Evolutionary conservation across 2,329 filamentous ascomycete genomes (phyloP), one percentile per base, ranked within the genome.

Genomic region (Trichoderma oligosporum): DNA sequence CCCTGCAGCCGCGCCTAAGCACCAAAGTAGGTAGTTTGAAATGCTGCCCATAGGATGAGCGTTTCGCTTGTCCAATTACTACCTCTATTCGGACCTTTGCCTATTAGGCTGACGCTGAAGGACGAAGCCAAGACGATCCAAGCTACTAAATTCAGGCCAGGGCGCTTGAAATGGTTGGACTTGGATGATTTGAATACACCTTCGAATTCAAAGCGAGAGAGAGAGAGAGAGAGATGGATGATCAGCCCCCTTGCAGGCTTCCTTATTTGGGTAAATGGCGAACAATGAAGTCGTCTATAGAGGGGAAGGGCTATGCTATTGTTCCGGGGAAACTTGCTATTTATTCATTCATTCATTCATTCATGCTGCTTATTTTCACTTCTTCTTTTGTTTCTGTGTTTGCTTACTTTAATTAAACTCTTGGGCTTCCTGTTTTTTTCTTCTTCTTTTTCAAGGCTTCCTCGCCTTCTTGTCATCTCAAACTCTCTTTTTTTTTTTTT

Each of bases 241-340:
- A 27, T 27, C 24, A n/a, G 9, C 12, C 14, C 16, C 29, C 20
- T 44, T 56, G 44, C 25, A 39, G 51, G 27, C 53, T 56, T 56
- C 53, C 53, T 41, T 48, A 36, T 56, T 56, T 47, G 53, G 55
- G 44, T 44, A 55, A 33, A 55, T 22, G 45, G 22, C 25, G 45
- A 57, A 57, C 45, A 42, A 16, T 29, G 14, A 5, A 12, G 12
- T 44, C 27, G 25, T 11, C 44, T 18, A 14, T 20, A 33, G n/a
- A 38, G 22, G 51, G 41, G 22, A 55, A 55, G 22, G 41, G 39
- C 41, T 27, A 35, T 42, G 36, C 54, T 42, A 31, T 41, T 41
- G 53, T 18, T 24, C 18, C 29, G 29, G 36, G 44, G 53, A 35
- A n/a, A 47, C 51, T 48, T 56, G 53, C 53, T 48, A n/a, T 56